These are phyloP conservation scores for Sporisorium exsertum DNA, from an alignment of 1,284 basidiomycete genomes.

Conservation along the genomic window DNA sequence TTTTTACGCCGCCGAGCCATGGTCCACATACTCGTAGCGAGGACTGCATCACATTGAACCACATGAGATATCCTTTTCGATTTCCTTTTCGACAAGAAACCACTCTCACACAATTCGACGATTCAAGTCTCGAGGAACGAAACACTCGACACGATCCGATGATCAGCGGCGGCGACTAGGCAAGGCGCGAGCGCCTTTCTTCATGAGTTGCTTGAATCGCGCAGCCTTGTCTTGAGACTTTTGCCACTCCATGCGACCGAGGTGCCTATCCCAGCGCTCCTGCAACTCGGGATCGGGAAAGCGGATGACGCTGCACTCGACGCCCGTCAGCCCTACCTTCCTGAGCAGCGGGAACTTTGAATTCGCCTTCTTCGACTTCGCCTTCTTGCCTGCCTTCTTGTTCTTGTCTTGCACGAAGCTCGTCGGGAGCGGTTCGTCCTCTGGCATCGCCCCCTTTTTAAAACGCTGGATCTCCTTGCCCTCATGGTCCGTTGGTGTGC, in stretches of 20 bases:
- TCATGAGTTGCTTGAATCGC: neutral
- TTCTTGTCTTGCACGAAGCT: neutral
- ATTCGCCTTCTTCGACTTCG: neutral
- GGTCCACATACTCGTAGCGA: neutral
- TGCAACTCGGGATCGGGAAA: neutral
- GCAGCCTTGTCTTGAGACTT: neutral
- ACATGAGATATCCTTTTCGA: too few species aligned
- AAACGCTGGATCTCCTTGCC: neutral
- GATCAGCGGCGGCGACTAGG: neutral
- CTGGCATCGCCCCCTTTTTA: too few species aligned
- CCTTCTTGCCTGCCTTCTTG: neutral
- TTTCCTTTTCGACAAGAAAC: too few species aligned
- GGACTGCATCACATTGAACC: neutral
- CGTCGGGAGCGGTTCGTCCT: neutral
- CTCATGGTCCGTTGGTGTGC: neutral
- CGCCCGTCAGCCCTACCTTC: neutral
- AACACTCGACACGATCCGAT: neutral
- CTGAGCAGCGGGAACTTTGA: neutral
- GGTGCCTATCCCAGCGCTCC: neutral
- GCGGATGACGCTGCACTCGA: neutral
- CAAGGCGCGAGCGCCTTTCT: neutral
- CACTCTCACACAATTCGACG: too few species aligned
- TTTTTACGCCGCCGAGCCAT: neutral
- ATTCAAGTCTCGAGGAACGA: neutral
- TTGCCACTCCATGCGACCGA: neutral